These are phyloP conservation scores for Leccinum ochraceum DNA, from an alignment of 768 basidiomycete species.

Conservation along the genomic window DNA sequence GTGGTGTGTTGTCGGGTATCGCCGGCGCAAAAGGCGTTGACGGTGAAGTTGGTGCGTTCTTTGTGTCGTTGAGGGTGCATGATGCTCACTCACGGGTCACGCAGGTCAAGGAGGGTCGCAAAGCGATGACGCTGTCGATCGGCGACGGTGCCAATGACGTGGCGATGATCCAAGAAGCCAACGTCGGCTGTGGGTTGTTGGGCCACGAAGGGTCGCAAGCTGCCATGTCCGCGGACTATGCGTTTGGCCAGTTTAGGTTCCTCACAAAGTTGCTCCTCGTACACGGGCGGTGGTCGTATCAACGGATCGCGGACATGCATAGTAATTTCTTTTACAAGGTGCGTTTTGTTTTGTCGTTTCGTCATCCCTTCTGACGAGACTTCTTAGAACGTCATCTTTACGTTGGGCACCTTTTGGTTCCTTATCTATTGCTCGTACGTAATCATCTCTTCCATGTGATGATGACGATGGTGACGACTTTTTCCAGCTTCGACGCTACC, in stretches of 20 bases:
- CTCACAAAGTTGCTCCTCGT: conserved; percentile 88
- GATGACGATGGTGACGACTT: too few species aligned
- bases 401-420: conserved; percentile 92
- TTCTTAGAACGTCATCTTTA: conserved; percentile 85
- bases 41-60: conserved; percentile 78
- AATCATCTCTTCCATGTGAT: not conserved
- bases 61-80: not conserved
- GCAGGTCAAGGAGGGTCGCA: conserved; percentile 92
- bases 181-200: conserved; percentile 91
- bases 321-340: conserved; percentile 99
- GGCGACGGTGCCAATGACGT: conserved; percentile 99
- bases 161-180: conserved; percentile 99
- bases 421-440: conserved; percentile 82
- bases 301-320: conserved; percentile 95
- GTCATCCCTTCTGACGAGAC: not conserved
- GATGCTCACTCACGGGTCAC: not conserved
- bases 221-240: conserved; percentile 98
- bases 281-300: conserved; percentile 97
- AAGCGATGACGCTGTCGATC: conserved; percentile 95
- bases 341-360: conserved; percentile 13
- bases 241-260: conserved; percentile 96
- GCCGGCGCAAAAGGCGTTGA: conserved; percentile 96
- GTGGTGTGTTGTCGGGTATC: conserved; percentile 98
- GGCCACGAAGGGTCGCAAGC: conserved; percentile 97
- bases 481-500: conserved; percentile 82